Conservation (phyloP, 2,329 filamentous ascomycete species). For the Cladophialophora carrionii region DNA sequence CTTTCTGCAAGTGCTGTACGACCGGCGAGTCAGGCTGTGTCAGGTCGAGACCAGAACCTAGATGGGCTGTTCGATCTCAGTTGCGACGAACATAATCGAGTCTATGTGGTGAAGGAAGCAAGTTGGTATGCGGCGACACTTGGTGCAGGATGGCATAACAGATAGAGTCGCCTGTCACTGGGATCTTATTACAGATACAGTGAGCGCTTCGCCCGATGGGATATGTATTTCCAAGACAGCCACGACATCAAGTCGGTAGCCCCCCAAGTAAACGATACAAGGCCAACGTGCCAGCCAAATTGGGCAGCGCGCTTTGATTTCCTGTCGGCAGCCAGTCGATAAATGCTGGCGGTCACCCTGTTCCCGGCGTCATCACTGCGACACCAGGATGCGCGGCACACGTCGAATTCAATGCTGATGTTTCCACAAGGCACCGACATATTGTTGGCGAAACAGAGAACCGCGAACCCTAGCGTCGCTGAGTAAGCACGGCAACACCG, state of each 20-base stretch:
- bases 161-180: not conserved
- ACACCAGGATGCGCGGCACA: too few species aligned
- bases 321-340: too few species aligned
- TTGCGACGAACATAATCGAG: not conserved
- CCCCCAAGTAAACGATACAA: not conserved
- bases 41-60: not conserved
- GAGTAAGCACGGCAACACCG: not conserved
- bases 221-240: not conserved
- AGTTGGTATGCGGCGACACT: not conserved
- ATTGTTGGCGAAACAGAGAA: too few species aligned
- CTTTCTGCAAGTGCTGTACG: not conserved
- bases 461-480: not conserved
- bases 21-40: not conserved
- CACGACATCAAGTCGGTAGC: not conserved
- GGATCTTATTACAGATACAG: not conserved
- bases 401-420: not conserved
- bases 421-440: too few species aligned
- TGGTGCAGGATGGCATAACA: not conserved
- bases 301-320: too few species aligned
- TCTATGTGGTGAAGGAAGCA: not conserved
- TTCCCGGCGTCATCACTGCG: too few species aligned
- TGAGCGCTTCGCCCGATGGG: not conserved
- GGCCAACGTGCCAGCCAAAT: not conserved
- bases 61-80: not conserved
- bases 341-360: too few species aligned